These are phyloP conservation scores for Clarireedia sp. DNA, from an alignment of 2,329 filamentous ascomycete genomes.

Conservation along the genomic window DNA sequence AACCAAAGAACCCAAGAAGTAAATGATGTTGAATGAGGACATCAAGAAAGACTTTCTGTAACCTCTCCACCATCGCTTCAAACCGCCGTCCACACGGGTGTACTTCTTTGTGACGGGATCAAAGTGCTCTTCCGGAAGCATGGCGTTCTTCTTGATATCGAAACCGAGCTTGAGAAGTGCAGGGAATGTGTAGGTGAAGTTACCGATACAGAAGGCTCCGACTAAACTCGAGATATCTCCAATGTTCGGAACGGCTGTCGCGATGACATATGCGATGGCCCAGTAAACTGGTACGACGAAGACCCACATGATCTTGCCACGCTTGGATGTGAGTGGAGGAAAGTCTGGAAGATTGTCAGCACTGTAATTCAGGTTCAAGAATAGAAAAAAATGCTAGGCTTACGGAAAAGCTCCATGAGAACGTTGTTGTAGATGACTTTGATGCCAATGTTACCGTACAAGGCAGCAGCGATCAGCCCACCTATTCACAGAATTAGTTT, in stretches of 20 bases:
- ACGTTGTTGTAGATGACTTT: slow-evolving; percentile 39
- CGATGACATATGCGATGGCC: slow-evolving; percentile 43
- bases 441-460: slow-evolving; percentile 35
- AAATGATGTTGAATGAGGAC: slow-evolving; percentile 17
- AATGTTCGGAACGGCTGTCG: slow-evolving; percentile 41
- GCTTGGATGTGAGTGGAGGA: too few species aligned
- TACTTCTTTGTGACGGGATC: too few species aligned
- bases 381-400: slow-evolving; percentile 32
- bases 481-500: slow-evolving; percentile 15
- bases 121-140: too few species aligned
- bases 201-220: slow-evolving; percentile 36
- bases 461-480: slow-evolving; percentile 31
- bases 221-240: slow-evolving; percentile 33
- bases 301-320: too few species aligned
- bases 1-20: slow-evolving; percentile 17
- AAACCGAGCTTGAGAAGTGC: slow-evolving; percentile 28
- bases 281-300: too few species aligned
- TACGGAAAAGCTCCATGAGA: slow-evolving; percentile 36
- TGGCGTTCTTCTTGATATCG: too few species aligned
- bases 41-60: slow-evolving; percentile 22
- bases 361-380: too few species aligned
- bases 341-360: too few species aligned
- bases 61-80: slow-evolving; percentile 3
- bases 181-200: slow-evolving; percentile 40
- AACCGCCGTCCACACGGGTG: too few species aligned